Percentiles rank a stretch among this genome's conserved stretches.
Conservation (phyloP, 805 yeast genomes). For the Wickerhamomyces pijperi region DNA sequence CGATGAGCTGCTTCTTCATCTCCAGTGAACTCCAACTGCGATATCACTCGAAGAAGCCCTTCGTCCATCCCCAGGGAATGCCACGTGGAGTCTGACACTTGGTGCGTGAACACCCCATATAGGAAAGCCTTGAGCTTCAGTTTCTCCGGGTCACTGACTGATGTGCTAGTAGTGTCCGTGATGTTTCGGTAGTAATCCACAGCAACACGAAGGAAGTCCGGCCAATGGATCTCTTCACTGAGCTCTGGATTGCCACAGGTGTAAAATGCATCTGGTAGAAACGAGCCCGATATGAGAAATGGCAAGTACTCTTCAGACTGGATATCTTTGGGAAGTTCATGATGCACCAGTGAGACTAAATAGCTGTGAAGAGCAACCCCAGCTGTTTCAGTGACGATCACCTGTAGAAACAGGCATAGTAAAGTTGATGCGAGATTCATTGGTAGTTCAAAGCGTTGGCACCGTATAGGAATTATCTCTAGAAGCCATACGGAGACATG, state of each 20-base stretch:
- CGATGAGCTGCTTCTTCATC: conserved; percentile 37
- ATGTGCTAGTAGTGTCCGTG: background rate
- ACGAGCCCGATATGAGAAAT: conserved; percentile 45
- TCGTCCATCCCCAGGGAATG: conserved; percentile 45
- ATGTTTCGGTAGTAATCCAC: conserved; percentile 28
- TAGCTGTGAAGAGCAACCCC: conserved; percentile 21
- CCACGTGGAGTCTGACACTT: conserved; percentile 57
- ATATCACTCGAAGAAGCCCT: conserved; percentile 42
- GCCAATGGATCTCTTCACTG: conserved; percentile 65
- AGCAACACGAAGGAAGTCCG: conserved; percentile 42
- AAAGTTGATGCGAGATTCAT: too few relatives aligned
- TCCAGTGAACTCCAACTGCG: conserved; percentile 44
- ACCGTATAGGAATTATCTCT: too few relatives aligned
- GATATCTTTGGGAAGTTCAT: conserved; percentile 23
- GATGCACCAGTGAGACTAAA: conserved; percentile 22
- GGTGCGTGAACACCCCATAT: conserved; percentile 50
- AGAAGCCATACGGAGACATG: too few relatives aligned
- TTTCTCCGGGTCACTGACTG: conserved; percentile 12
- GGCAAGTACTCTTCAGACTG: conserved; percentile 13
- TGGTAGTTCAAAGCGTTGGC: too few relatives aligned
- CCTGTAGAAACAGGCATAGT: too few relatives aligned
- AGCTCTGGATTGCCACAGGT: conserved; percentile 38
- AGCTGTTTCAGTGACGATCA: background rate
- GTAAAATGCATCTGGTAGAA: conserved; percentile 62
- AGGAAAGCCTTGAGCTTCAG: conserved; percentile 39